Evolutionary conservation across 768 basidiomycete species (phyloP).

Genomic region (Lepiota venenata): DNA sequence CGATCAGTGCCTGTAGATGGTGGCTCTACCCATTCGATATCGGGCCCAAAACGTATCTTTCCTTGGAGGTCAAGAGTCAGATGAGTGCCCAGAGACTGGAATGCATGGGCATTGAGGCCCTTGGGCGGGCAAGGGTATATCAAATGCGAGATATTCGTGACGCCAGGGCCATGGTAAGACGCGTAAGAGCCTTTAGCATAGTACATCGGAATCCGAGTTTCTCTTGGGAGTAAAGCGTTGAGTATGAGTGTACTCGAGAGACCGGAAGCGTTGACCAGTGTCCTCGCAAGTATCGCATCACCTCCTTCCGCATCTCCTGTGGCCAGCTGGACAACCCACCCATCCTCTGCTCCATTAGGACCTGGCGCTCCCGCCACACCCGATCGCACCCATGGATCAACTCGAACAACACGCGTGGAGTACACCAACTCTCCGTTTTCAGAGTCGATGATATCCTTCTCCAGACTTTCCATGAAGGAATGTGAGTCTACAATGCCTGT

Average conservation of each 20-base stretch:
- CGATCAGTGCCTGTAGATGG: slow-evolving; percentile 28
- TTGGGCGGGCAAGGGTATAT: slow-evolving; percentile 89
- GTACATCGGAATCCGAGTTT: slow-evolving; percentile 65
- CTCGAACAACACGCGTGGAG: slow-evolving; percentile 78
- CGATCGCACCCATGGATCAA: slow-evolving; percentile 57
- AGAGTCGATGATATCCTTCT: slow-evolving; percentile 74
- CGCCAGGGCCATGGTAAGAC: slow-evolving; percentile 79
- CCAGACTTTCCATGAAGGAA: slow-evolving; percentile 76
- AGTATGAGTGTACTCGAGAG: slow-evolving; percentile 68
- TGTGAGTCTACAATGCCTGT: slow-evolving; percentile 94
- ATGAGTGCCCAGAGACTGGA: slow-evolving; percentile 90
- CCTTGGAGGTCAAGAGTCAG: slow-evolving; percentile 84
- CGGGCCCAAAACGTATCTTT: slow-evolving; percentile 88
- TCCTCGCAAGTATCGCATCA: slow-evolving; percentile 70
- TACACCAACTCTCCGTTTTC: slow-evolving; percentile 70
- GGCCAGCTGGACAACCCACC: slow-evolving; percentile 87
- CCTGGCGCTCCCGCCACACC: slow-evolving; percentile 19
- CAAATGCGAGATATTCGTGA: slow-evolving; percentile 62
- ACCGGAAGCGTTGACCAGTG: slow-evolving; percentile 81
- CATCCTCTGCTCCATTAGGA: slow-evolving; percentile 38
- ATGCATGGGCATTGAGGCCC: slow-evolving; percentile 53
- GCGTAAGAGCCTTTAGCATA: slow-evolving; percentile 87
- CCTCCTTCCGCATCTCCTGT: slow-evolving; percentile 42
- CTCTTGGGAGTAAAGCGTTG: slow-evolving; percentile 61
- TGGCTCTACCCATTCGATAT: slow-evolving; percentile 82